Evolutionary conservation across 2,329 filamentous ascomycete genomes (phyloP).

Genomic region (Rutstroemia sp.): DNA sequence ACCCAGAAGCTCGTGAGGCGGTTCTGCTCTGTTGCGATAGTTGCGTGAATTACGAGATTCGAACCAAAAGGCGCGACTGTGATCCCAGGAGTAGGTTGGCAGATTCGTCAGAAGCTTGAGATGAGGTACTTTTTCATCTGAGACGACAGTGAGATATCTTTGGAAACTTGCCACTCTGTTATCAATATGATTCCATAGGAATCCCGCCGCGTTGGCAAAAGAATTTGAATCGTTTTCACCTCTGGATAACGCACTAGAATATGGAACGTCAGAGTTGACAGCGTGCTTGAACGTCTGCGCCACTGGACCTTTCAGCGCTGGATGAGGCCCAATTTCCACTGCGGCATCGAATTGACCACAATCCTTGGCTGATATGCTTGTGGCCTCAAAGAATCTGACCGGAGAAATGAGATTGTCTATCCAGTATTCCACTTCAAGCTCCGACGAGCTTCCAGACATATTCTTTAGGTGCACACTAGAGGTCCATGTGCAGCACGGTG

Average conservation of each 20-base stretch:
- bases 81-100: constrained; percentile 47
- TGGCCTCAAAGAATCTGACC: constrained; percentile 32
- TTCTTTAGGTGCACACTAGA: constrained; percentile 33
- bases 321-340: constrained; percentile 15
- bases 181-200: background rate
- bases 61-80: constrained; percentile 43
- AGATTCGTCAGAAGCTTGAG: constrained; percentile 33
- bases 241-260: background rate
- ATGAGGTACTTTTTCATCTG: background rate
- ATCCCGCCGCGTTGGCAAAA: background rate
- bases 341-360: background rate
- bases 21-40: constrained; percentile 37
- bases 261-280: background rate
- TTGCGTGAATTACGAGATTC: constrained; percentile 41
- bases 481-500: constrained; percentile 21
- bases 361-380: background rate
- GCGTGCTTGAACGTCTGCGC: background rate
- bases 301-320: constrained; percentile 8
- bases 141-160: background rate
- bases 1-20: constrained; percentile 33
- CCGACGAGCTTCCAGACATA: background rate
- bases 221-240: constrained; percentile 1
- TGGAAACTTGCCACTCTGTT: background rate
- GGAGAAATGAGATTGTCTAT: constrained; percentile 36
- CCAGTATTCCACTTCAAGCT: constrained; percentile 36